Evolutionary conservation across 768 basidiomycete genomes (phyloP), one percentile per base, ranked within the genome.

Genomic region (Lanmaoa rubissima): DNA sequence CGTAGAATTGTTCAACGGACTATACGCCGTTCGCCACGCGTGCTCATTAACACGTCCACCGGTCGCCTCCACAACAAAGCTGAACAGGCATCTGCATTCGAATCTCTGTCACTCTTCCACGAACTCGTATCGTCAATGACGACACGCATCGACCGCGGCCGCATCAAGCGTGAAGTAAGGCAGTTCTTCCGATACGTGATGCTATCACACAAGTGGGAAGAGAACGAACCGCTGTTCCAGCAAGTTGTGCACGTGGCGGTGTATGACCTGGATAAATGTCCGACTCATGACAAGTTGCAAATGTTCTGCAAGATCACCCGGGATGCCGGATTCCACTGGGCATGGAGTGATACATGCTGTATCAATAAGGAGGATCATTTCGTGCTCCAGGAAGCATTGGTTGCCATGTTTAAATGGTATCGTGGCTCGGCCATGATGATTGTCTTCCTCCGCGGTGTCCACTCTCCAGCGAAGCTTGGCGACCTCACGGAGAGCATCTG

Each of bases 261-360:
- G 2, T 54, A 54, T 21, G 21, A 50, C 26, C 38, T 50, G 4
- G 49, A 19, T 2, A 10, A 28, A 5, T 50, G 36, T 9, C 48
- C n/a, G 4, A 14, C 48, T 14, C 36, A 61, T 10, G 21, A 56
- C 26, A 61, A 56, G n/a, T 28, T 61, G 0, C 46, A 12, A 32
- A 36, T 13, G 26, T 61, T 61, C 39, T 56, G 54, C 43, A 34
- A 40, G 28, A 49, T 53, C 2, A 54, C 46, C 2, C 53, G 43
- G 21, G 59, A 53, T 17, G 48, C 45, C 6, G 59, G 54, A 3
- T 60, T 49, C 6, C 10, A 48, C 4, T 54, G 57, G 60, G 53
- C 53, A 1, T 61, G 60, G 60, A 51, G 53, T 13, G 58, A 61
- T 16, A 61, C 61, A 0, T 61, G 61, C 28, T 61, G 61, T 28